phyloP scores from a whole-genome alignment of 1,284 basidiomycete species.

The Athelia sp. region DNA sequence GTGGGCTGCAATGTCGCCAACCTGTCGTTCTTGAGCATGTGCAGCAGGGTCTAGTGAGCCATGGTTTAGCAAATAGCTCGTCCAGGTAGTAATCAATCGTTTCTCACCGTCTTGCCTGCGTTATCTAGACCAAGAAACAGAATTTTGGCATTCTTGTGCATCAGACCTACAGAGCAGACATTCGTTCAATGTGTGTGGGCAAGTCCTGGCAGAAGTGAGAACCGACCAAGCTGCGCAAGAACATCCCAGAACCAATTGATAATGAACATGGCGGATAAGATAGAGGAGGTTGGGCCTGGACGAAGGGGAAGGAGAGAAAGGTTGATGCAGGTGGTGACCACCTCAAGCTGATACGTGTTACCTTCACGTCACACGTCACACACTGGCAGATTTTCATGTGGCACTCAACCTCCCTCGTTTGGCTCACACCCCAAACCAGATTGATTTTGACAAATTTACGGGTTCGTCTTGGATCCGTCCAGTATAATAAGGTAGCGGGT shows the following conservation, averaged over 20 bases:
- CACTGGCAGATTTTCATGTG: no score
- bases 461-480: no score
- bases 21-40: slow-evolving; percentile 99
- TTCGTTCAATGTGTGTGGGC: background rate
- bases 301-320: no score
- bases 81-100: background rate
- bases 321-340: slow-evolving; percentile 13
- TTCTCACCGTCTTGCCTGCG: slow-evolving; percentile 96
- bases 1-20: slow-evolving; percentile 98
- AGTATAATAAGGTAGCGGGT: no score
- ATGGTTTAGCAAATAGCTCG: background rate
- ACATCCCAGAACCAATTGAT: slow-evolving; percentile 96
- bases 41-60: slow-evolving; percentile 81
- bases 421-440: no score
- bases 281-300: slow-evolving; percentile 10
- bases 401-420: no score
- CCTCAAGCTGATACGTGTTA: slow-evolving; percentile 7
- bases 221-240: slow-evolving; percentile 83
- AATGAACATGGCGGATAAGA: slow-evolving; percentile 64
- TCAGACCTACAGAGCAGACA: slow-evolving; percentile 57
- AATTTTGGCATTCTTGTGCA: slow-evolving; percentile 99
- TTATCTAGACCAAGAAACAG: slow-evolving; percentile 98
- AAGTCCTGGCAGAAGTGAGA: background rate
- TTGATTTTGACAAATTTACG: no score
- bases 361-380: no score